Conservation (phyloP, 2,329 filamentous ascomycete genomes). For the Biscogniauxia mediterranea region DNA sequence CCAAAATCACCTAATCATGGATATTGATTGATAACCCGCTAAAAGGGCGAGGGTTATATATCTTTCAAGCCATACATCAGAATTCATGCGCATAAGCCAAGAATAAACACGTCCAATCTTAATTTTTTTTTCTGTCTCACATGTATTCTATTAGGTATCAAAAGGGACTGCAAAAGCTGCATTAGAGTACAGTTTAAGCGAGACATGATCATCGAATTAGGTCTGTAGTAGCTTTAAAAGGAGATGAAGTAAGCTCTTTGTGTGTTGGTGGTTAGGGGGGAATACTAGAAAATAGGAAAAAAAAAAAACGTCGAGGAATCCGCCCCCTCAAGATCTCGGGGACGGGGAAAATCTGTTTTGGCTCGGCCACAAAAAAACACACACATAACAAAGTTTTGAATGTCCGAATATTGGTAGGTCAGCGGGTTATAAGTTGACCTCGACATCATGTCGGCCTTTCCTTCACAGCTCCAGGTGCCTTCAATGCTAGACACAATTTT, state of each 20-base stretch:
- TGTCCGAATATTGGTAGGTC: conserved; percentile 20
- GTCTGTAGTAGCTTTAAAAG: conserved; percentile 27
- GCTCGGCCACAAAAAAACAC: conserved; percentile 36
- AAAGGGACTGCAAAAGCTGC: conserved; percentile 33
- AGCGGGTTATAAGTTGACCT: conserved; percentile 16
- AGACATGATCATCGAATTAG: conserved; percentile 40
- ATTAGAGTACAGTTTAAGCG: conserved; percentile 25
- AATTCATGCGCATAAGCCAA: too few species aligned
- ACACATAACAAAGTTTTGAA: conserved; percentile 35
- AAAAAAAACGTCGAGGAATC: conserved; percentile 41
- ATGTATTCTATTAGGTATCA: conserved; percentile 41
- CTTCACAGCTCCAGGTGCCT: conserved; percentile 19
- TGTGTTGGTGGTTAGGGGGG: conserved; percentile 17
- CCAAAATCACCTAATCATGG: not conserved
- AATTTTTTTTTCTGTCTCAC: conserved; percentile 26
- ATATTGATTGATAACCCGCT: too few species aligned
- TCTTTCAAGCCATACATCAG: too few species aligned
- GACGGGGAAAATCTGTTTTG: conserved; percentile 34
- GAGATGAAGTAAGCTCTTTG: conserved; percentile 35
- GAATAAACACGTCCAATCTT: too few species aligned
- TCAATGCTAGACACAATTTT: conserved; percentile 23
- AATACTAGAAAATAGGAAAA: conserved; percentile 35
- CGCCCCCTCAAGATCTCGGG: conserved; percentile 25
- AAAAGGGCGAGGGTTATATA: too few species aligned
- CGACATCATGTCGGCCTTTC: conserved; percentile 26